Evolutionary conservation across 202 grass and related monocot species (phyloP).

Genomic region (Bolboschoenoplectus hybrid): DNA sequence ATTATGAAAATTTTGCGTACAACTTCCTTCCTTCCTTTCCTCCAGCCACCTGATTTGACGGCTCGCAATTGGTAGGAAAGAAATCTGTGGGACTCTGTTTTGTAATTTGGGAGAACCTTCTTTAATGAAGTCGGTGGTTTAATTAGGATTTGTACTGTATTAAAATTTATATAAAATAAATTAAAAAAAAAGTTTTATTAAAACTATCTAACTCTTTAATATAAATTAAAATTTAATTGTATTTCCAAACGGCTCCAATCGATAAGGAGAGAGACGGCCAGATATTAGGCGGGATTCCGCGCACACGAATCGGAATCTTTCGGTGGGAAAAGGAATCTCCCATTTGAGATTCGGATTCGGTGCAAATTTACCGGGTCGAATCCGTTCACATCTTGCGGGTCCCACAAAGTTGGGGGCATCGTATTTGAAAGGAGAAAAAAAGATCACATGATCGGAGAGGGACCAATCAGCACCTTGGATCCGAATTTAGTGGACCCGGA

Average conservation of each 20-base stretch:
- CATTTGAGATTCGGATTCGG: neutral
- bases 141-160: neutral
- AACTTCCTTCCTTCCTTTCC: neutral
- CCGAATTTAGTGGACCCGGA: neutral
- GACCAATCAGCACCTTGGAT: neutral
- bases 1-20: no score
- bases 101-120: neutral
- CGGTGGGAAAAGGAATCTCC: conserved; percentile 1
- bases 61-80: conserved; percentile 15
- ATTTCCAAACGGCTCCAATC: neutral
- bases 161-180: no score
- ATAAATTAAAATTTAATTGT: no score
- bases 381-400: neutral
- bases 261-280: neutral
- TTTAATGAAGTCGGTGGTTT: neutral
- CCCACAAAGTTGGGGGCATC: neutral
- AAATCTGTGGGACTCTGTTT: neutral
- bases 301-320: neutral
- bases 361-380: neutral
- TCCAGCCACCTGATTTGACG: conserved; percentile 35
- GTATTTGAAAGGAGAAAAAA: neutral
- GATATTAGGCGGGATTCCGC: neutral
- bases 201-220: no score
- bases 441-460: neutral
- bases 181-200: no score